Evolutionary conservation across 192 early-diverging fungal species (phyloP).

Genomic region (Entomortierella lignicola): DNA sequence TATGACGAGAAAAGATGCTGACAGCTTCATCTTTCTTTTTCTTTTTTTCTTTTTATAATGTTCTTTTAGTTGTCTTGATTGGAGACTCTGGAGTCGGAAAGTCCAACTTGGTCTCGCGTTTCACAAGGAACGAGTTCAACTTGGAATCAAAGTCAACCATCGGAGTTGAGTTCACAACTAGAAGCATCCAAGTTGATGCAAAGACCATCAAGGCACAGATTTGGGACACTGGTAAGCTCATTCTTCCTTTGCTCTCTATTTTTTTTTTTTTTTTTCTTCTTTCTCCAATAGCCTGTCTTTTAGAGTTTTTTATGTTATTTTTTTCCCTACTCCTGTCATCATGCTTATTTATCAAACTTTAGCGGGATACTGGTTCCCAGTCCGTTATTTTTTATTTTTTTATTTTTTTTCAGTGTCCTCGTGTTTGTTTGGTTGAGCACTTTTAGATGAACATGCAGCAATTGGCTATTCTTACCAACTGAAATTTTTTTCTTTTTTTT

Average conservation of each 20-base stretch:
- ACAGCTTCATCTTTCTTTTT: background rate
- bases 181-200: slow-evolving; percentile 94
- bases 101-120: slow-evolving; percentile 96
- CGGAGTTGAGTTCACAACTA: slow-evolving; percentile 98
- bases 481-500: slow-evolving; percentile 12
- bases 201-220: slow-evolving; percentile 99
- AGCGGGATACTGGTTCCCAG: slow-evolving; percentile 29
- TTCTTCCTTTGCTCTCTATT: background rate
- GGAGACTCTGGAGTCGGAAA: slow-evolving; percentile 98
- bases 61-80: slow-evolving; percentile 81
- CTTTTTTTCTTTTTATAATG: slow-evolving; percentile 1
- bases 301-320: slow-evolving; percentile 29
- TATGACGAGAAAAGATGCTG: background rate
- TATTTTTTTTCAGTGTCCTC: slow-evolving; percentile 8
- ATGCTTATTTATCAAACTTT: slow-evolving; percentile 4
- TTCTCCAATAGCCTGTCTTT: background rate
- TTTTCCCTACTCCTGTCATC: background rate
- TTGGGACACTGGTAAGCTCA: slow-evolving; percentile 93
- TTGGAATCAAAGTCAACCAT: slow-evolving; percentile 99
- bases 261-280: slow-evolving; percentile 8
- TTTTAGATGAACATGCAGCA: no score
- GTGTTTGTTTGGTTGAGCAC: background rate
- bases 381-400: slow-evolving; percentile 20
- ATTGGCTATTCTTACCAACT: background rate
- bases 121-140: slow-evolving; percentile 98